Evolutionary conservation across 306 rosid genomes (phyloP).

Genomic region (Cicer chorassanicum): DNA sequence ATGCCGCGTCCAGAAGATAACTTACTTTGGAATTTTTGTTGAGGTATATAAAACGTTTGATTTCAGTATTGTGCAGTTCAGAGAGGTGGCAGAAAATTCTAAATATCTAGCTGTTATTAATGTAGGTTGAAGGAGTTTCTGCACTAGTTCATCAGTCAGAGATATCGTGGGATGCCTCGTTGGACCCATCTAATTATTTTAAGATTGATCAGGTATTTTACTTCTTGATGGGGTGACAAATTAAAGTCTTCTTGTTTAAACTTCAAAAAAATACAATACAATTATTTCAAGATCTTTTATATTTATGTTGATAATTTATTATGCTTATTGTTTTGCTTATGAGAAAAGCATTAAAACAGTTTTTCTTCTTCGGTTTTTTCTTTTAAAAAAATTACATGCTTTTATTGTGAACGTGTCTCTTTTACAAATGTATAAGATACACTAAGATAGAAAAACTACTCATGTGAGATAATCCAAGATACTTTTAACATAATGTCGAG

Average conservation of each 20-base stretch:
- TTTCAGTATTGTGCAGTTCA: slow-evolving; percentile 35
- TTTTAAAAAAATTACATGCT: not conserved
- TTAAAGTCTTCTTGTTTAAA: slow-evolving; percentile 17
- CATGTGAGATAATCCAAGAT: not conserved
- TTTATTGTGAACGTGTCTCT: not conserved
- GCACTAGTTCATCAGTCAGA: slow-evolving; percentile 93
- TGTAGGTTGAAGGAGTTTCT: slow-evolving; percentile 84
- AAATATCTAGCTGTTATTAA: slow-evolving; percentile 31
- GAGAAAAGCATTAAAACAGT: not conserved
- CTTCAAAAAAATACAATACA: not conserved
- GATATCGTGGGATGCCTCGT: slow-evolving; percentile 91
- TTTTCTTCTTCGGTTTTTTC: not conserved
- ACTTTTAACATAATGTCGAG: not conserved
- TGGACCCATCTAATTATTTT: slow-evolving; percentile 69
- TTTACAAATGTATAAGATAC: not conserved
- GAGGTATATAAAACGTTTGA: slow-evolving; percentile 65
- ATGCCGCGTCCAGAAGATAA: slow-evolving; percentile 77
- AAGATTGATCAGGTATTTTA: slow-evolving; percentile 92
- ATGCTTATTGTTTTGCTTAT: slow-evolving; percentile 4
- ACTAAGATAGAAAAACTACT: not conserved
- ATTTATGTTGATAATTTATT: not conserved
- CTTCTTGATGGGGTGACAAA: slow-evolving; percentile 22
- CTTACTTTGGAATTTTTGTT: slow-evolving; percentile 92
- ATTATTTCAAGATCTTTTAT: not conserved
- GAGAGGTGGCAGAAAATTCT: slow-evolving; percentile 36